Conservation (phyloP, 1,284 basidiomycete genomes). For the Rugosomyces carneus region DNA sequence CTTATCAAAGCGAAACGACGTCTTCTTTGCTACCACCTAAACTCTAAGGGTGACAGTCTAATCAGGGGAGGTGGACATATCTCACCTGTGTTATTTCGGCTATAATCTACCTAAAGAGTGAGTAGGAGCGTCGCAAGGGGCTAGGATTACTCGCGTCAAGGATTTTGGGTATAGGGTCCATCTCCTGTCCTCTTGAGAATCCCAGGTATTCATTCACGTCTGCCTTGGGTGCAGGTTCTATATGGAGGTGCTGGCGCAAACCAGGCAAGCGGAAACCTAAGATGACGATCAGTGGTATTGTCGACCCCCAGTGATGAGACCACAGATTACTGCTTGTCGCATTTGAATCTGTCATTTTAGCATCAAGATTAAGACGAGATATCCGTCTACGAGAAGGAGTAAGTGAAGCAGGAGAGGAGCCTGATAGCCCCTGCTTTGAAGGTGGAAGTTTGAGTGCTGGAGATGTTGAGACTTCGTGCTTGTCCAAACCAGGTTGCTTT, state of each 20-base stretch:
- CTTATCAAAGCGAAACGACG: slow-evolving; percentile 24
- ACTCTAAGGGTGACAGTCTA: background rate
- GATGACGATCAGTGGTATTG: background rate
- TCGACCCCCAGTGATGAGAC: background rate
- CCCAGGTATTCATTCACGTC: background rate
- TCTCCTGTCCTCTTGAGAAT: background rate
- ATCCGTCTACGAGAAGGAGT: slow-evolving; percentile 2
- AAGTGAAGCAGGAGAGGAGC: background rate
- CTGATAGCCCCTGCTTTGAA: background rate
- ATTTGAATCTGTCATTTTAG: background rate
- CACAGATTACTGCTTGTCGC: slow-evolving; percentile 7
- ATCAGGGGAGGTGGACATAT: background rate
- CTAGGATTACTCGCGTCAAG: slow-evolving; percentile 14
- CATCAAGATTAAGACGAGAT: background rate
- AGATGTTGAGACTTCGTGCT: background rate
- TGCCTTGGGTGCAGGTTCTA: slow-evolving; percentile 1
- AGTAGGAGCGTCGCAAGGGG: background rate
- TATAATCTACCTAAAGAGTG: slow-evolving; percentile 14
- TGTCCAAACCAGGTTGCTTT: background rate
- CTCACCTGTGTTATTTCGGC: slow-evolving; percentile 17
- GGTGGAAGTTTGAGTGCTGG: background rate
- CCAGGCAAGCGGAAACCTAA: background rate
- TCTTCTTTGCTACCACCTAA: slow-evolving; percentile 24
- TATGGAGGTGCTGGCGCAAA: background rate
- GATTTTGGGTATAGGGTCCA: slow-evolving; percentile 14